These are phyloP conservation scores for Whalleya microplaca DNA, from an alignment of 2,329 filamentous ascomycete genomes.

Conservation along the genomic window DNA sequence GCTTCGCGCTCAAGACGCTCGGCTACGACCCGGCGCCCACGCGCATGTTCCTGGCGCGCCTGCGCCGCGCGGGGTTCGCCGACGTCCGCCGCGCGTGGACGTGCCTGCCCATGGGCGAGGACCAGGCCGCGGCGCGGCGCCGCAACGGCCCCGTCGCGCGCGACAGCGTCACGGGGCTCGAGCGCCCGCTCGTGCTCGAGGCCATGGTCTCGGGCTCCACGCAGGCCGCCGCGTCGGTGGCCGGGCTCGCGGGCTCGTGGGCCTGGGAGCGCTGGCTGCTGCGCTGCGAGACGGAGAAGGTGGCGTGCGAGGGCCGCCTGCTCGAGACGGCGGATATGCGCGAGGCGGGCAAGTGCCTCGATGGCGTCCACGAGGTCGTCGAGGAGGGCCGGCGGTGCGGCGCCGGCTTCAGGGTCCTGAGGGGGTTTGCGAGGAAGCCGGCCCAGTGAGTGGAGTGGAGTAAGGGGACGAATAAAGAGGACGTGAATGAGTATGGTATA, in stretches of 20 bases:
- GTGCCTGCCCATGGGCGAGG: conserved; percentile 78
- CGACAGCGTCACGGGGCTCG: conserved; percentile 40
- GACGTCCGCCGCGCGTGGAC: conserved; percentile 85
- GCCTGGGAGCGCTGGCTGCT: conserved; percentile 97
- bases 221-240: conserved; percentile 72
- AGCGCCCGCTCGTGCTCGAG: conserved; percentile 58
- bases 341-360: conserved; percentile 62
- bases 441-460: not conserved
- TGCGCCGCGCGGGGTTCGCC: conserved; percentile 77
- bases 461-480: not conserved
- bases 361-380: conserved; percentile 62
- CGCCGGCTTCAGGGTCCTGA: conserved; percentile 64
- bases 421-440: conserved; percentile 68
- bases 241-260: conserved; percentile 83
- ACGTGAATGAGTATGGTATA: not conserved
- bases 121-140: conserved; percentile 45
- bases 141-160: conserved; percentile 35
- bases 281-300: conserved; percentile 81
- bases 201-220: conserved; percentile 70
- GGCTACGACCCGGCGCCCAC: conserved; percentile 89
- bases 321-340: conserved; percentile 57
- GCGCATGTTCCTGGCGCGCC: conserved; percentile 75
- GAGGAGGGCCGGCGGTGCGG: conserved; percentile 65
- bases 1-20: conserved; percentile 83
- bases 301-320: conserved; percentile 66